Conservation (phyloP, 2,329 filamentous ascomycete genomes). For the Aspergillus luchuensis region DNA sequence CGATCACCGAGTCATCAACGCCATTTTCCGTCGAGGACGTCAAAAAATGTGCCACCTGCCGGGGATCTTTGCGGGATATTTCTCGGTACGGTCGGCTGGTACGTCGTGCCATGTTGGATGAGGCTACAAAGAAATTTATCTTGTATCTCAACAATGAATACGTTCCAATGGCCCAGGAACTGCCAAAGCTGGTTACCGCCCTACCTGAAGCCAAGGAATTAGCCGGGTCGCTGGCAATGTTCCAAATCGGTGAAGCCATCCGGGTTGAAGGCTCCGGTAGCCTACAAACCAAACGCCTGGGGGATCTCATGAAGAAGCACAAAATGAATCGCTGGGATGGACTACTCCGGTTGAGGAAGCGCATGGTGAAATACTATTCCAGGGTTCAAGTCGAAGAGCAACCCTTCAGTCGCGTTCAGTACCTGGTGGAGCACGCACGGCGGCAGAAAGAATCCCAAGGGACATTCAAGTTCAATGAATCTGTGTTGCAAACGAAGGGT, state of each 20-base stretch:
- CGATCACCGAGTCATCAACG: constrained; percentile 33
- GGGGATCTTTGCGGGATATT: constrained; percentile 56
- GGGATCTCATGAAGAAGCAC: constrained; percentile 21
- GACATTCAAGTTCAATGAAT: constrained; percentile 31
- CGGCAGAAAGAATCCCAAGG: constrained; percentile 28
- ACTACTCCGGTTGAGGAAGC: constrained; percentile 29
- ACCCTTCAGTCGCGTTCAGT: constrained; percentile 40
- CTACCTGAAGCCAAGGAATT: constrained; percentile 24
- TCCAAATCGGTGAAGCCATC: constrained; percentile 17
- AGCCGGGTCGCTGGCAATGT: neutral
- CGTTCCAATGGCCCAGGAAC: constrained; percentile 40
- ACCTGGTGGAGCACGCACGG: constrained; percentile 39
- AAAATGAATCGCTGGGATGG: constrained; percentile 27
- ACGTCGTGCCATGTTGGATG: constrained; percentile 60
- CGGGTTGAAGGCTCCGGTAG: constrained; percentile 19
- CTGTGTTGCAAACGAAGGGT: constrained; percentile 40
- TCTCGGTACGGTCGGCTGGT: constrained; percentile 51
- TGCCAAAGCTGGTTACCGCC: constrained; percentile 28
- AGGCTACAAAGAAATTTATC: constrained; percentile 67
- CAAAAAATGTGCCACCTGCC: constrained; percentile 61
- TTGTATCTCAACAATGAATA: constrained; percentile 52
- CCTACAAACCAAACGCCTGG: constrained; percentile 30
- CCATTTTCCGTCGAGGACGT: constrained; percentile 56
- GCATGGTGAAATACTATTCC: constrained; percentile 33
- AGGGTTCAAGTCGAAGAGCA: constrained; percentile 41